Base-by-base conservation (phyloP, 2,329 filamentous ascomycete genomes). In the Calcarisporium arbuscula region DNA sequence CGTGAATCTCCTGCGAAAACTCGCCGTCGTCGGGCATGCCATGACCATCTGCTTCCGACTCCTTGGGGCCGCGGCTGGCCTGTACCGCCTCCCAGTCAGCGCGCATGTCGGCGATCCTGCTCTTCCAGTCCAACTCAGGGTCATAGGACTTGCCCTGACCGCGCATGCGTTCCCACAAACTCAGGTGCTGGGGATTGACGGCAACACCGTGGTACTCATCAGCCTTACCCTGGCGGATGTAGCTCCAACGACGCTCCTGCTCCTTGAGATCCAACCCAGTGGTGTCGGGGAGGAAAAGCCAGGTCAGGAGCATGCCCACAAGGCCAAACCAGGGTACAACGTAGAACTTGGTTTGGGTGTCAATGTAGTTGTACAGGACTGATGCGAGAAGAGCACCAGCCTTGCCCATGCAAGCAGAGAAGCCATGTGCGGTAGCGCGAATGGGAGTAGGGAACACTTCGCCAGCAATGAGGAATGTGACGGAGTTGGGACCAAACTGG, bases 381-480 rank as follows among this genome's bases (percentile, higher is more conserved):
- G 87, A 82, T 19, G 90, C 89, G 25, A 87, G 72, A 15, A 96
- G 77, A 22, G 90, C 90, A 45, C 90, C 90, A 2, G 85, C 65
- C 65, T 96, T 96, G 55, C 90, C 90, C 36, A 83, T 70, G 38
- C 88, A 90, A 44, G 90, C 90, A n/a, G 85, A 88, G 64, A 95
- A 86, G 38, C 90, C 90, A 70, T 96, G 90, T 33, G 90, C 90
- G 14, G 86, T 88, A 47, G 90, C 90, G 51, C 90, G 88, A 48
- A 96, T 80, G 8, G 89, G 85, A 0, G 89, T 95, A 8, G 90
- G 90, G 72, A 86, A 96, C n/a, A 95, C 87, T 60, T 96, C 90
- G 28, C 87, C 90, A 28, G 90, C 90, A 22, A 94, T 85, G 47
- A 96, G 77, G 83, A 96, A 96, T 43, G 89, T 95, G 52, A 95